Base-by-base conservation (phyloP, 371 early-diverging fungal species). In the Globomyces sp. region DNA sequence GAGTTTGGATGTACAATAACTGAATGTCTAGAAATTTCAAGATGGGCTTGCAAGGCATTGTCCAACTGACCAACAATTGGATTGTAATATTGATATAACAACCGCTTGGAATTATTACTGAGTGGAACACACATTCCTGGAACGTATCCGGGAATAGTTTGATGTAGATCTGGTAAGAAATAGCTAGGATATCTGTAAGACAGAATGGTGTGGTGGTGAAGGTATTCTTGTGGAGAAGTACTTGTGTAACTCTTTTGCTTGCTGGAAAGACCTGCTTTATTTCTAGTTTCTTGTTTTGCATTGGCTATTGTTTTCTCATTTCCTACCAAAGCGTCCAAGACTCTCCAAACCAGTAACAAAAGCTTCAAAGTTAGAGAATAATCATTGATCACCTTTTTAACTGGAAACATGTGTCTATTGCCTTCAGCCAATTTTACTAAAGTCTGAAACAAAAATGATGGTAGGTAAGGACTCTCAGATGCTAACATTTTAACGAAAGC, bases 401-500 rank as follows among this genome's bases (percentile, higher is more conserved):
- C 61, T 6, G 48, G 46, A 37, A 60, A 60, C 37, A 36, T 43
- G 43, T 60, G 61, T 4, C 61, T 36, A 49, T 60, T 60, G 37
- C 36, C 61, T 46, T 60, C 61, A 8, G 61, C 61, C 11, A 60
- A 24, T 44, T 60, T 60, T 39, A 48, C 61, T 4, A 60, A 44
- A 4, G 61, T 48, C 36, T 60, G 46, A 49, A 60, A 60, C 6
- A 60, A 13, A 44, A 60, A 60, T 46, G 58, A 11, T 45, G 58
- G 65, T 10, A 44, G 34, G 52, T 39, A 50, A 9, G 47, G 64
- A 2, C 8, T 9, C 40, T 55, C 55, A 3, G 36, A 39, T 55
- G 55, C 55, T 55, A 39, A 6, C 41, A 11, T 46, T 2, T 66
- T 47, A 11, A 68, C 72, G 47, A 86, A 78, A 13, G 45, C 57